phyloP scores from a whole-genome alignment of 2,329 filamentous ascomycete species.

The Colletotrichum chrysophilum region DNA sequence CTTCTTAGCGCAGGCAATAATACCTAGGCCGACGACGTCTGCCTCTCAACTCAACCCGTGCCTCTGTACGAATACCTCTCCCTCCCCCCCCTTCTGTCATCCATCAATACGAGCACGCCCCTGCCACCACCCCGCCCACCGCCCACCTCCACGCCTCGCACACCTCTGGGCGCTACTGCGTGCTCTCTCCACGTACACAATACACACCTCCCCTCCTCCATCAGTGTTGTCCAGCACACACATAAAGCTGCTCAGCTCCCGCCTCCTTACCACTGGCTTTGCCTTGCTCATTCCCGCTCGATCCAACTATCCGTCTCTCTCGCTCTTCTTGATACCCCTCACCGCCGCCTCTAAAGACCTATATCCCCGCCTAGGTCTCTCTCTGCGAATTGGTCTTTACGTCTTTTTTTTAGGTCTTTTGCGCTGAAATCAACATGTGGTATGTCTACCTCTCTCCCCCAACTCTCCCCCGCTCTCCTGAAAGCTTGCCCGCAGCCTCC shows the following conservation, averaged over 20 bases:
- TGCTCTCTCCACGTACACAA: conserved; percentile 22
- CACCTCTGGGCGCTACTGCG: conserved; percentile 11
- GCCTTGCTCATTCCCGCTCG: conserved; percentile 12
- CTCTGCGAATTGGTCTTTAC: conserved; percentile 18
- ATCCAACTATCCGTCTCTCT: conserved; percentile 20
- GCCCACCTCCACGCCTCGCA: conserved; percentile 13
- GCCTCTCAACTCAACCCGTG: conserved; percentile 6
- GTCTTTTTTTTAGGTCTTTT: conserved; percentile 8
- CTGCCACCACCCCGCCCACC: conserved; percentile 20
- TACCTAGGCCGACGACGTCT: not conserved
- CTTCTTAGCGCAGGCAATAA: not conserved
- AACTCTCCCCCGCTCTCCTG: not conserved
- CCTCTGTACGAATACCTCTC: not conserved
- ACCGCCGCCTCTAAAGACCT: not conserved
- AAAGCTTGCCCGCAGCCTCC: conserved; percentile 7
- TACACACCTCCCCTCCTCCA: conserved; percentile 16
- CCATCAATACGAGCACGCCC: conserved; percentile 20
- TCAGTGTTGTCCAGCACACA: conserved; percentile 9
- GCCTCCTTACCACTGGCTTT: conserved; percentile 15
- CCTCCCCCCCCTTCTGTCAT: not conserved
- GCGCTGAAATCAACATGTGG: conserved; percentile 27
- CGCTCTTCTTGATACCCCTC: conserved; percentile 22
- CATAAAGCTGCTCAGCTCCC: conserved; percentile 28
- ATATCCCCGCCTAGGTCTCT: not conserved
- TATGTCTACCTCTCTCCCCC: conserved; percentile 22